These are phyloP conservation scores for Suillus subalutaceus DNA, from an alignment of 768 basidiomycete genomes.

Conservation along the genomic window DNA sequence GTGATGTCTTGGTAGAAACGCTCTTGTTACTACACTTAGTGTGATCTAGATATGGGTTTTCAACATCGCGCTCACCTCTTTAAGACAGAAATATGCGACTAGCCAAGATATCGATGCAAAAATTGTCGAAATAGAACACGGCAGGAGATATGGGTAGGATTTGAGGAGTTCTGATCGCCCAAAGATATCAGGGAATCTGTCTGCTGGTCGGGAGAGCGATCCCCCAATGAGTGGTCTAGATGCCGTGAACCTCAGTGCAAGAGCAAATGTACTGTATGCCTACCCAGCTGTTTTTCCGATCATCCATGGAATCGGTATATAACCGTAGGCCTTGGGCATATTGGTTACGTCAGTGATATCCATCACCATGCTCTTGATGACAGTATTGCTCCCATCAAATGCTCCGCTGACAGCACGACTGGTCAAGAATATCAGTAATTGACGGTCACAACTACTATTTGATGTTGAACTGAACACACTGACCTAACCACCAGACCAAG, in stretches of 20 bases:
- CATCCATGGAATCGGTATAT: constrained; percentile 54
- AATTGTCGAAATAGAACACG: constrained; percentile 64
- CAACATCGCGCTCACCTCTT: constrained; percentile 44
- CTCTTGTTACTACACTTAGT: neutral
- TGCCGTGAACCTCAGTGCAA: constrained; percentile 6
- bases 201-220: too few species aligned
- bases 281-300: constrained; percentile 45
- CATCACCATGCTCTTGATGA: constrained; percentile 44
- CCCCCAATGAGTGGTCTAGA: constrained; percentile 49
- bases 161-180: constrained; percentile 58
- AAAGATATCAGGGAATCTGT: constrained; percentile 56
- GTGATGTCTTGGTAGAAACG: neutral
- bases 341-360: constrained; percentile 43
- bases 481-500: constrained; percentile 46
- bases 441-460: neutral
- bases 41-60: neutral
- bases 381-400: constrained; percentile 55
- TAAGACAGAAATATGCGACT: constrained; percentile 51
- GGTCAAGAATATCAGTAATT: neutral
- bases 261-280: constrained; percentile 16
- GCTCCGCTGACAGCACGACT: constrained; percentile 49
- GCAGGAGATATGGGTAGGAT: constrained; percentile 72
- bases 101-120: constrained; percentile 54
- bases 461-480: neutral
- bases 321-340: constrained; percentile 50